Base-by-base conservation (phyloP, 2,329 filamentous ascomycete genomes). In the Cladophialophora exuberans region DNA sequence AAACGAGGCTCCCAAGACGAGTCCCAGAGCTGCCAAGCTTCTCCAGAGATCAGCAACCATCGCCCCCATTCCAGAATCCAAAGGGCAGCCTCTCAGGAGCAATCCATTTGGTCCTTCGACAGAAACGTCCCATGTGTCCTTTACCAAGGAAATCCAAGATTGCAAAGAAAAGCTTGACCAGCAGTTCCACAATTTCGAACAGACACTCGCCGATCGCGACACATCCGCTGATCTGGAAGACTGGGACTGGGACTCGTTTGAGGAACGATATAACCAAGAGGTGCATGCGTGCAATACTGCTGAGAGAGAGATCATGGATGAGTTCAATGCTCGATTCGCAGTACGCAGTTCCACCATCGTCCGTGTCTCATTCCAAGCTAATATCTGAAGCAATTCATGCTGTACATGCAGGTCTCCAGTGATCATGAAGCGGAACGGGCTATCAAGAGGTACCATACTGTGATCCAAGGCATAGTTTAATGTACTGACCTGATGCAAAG, bases 171-270 rank as follows among this genome's bases (percentile, higher is more conserved):
- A 54, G 22, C 54, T 64, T 6, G 58, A 64, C 25, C 43, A 41
- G 11, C 59, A 59, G 44, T 64, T 61, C 45, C 56, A 54, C 4
- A 46, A 60, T 44, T 65, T 56, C 43, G 60, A 61, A 36, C 41
- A 28, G 25, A 54, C 59, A 65, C 56, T 58, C 35, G 44, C 64
- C 52, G 65, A 63, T 45, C 60, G 55, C 46, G 72, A 52, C 56
- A 64, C 81, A 1, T 78, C 80, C 0, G 78, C 78, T 15, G 72
- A 74, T 48, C 73, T 89, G 57, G 72, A 75, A 41, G 50, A 73
- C 66, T 90, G 89, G 65, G 83, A 92, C 71, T 96, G 91, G 91
- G 77, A 85, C 2, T 81, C 86, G n/a, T 85, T 96, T 26, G 80
- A 91, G 69, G 67, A 75, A 1, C 82, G 83, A 36, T 96, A 91